These are phyloP conservation scores for Camelina neglecta DNA, from an alignment of 345 rosid genomes.

Conservation along the genomic window DNA sequence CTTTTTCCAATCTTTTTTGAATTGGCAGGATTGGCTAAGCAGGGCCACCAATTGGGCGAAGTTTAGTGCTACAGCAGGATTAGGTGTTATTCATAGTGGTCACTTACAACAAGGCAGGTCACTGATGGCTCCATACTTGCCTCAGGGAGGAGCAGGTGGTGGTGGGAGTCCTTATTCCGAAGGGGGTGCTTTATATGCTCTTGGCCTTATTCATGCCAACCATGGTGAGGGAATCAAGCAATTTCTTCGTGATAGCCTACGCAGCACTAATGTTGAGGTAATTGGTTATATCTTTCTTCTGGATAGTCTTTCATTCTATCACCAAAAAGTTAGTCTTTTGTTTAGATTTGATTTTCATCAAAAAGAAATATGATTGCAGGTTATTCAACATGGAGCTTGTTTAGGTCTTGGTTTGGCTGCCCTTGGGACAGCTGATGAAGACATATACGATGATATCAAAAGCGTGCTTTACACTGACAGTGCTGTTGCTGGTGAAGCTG, in stretches of 20 bases:
- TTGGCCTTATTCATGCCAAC: slow-evolving; percentile 97
- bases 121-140: slow-evolving; percentile 91
- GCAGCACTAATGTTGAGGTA: slow-evolving; percentile 85
- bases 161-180: slow-evolving; percentile 96
- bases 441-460: slow-evolving; percentile 80
- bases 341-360: slow-evolving; percentile 12
- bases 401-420: slow-evolving; percentile 98
- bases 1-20: slow-evolving; percentile 16
- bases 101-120: slow-evolving; percentile 97
- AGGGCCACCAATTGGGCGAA: slow-evolving; percentile 99
- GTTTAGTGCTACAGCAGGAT: slow-evolving; percentile 99
- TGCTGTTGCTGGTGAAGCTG: slow-evolving; percentile 98
- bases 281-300: slow-evolving; percentile 13
- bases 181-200: slow-evolving; percentile 97
- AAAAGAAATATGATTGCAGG: slow-evolving; percentile 53
- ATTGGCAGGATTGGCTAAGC: slow-evolving; percentile 92
- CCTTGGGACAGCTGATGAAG: slow-evolving; percentile 95
- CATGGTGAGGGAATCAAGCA: slow-evolving; percentile 98
- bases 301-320: background rate
- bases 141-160: slow-evolving; percentile 88
- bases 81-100: slow-evolving; percentile 98
- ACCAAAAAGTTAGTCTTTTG: background rate
- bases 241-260: slow-evolving; percentile 88
- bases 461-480: slow-evolving; percentile 81
- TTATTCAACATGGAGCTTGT: slow-evolving; percentile 98